These are phyloP conservation scores for Hypocreales sp. DNA, from an alignment of 2,329 filamentous ascomycete genomes.

Conservation along the genomic window DNA sequence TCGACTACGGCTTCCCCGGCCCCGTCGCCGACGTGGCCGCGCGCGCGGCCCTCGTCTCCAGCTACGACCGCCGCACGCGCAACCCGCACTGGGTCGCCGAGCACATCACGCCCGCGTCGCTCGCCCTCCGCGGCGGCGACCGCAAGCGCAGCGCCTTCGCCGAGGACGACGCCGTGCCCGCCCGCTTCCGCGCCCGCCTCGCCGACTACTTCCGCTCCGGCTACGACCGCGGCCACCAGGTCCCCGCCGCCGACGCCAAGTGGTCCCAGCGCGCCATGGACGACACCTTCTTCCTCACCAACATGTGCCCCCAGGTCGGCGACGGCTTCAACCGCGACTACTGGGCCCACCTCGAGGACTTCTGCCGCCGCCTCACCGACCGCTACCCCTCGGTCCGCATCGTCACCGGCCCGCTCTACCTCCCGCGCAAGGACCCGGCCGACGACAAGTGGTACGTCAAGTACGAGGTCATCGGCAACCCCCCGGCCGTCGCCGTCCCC, in stretches of 20 bases:
- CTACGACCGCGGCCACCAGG: conserved; percentile 93
- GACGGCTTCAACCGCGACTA: conserved; percentile 98
- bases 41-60: conserved; percentile 64
- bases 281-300: conserved; percentile 80
- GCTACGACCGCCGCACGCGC: conserved; percentile 77
- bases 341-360: conserved; percentile 98
- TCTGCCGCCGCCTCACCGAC: conserved; percentile 69
- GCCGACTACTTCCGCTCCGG: conserved; percentile 91
- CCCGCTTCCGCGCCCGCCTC: conserved; percentile 76
- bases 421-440: conserved; percentile 63
- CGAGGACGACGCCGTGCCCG: conserved; percentile 67
- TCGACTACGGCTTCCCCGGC: conserved; percentile 84
- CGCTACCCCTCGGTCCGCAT: conserved; percentile 78
- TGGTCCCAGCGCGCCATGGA: conserved; percentile 94
- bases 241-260: conserved; percentile 89
- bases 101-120: conserved; percentile 83
- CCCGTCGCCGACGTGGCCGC: conserved; percentile 71
- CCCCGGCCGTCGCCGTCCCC: conserved; percentile 87
- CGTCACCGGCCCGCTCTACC: conserved; percentile 85
- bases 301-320: conserved; percentile 98
- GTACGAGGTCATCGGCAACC: conserved; percentile 90
- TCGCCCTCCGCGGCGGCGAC: conserved; percentile 61
- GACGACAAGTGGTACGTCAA: conserved; percentile 93
- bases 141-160: conserved; percentile 70
- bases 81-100: conserved; percentile 94